Evolutionary conservation across 805 yeast species (phyloP).

Genomic region (Saccharomycopsis schoenii): DNA sequence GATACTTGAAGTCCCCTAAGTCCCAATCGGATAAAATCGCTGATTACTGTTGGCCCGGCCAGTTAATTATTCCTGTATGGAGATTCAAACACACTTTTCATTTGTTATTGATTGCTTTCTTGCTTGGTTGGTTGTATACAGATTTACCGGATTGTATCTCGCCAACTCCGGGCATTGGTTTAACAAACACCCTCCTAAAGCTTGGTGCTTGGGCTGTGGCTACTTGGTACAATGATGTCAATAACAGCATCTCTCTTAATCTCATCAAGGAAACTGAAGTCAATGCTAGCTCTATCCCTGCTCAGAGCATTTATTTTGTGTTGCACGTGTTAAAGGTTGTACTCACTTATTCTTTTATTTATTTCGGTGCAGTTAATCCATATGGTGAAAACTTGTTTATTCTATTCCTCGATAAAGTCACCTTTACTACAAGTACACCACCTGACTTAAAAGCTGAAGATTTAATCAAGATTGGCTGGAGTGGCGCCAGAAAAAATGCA

Average conservation of each 20-base stretch:
- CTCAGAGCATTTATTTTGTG: slow-evolving; percentile 59
- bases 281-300: slow-evolving; percentile 30
- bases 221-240: slow-evolving; percentile 26
- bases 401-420: slow-evolving; percentile 18
- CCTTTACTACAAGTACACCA: slow-evolving; percentile 26
- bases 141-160: slow-evolving; percentile 84
- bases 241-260: slow-evolving; percentile 33
- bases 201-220: slow-evolving; percentile 24
- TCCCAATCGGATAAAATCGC: slow-evolving; percentile 31
- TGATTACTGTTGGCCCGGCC: slow-evolving; percentile 80
- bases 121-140: slow-evolving; percentile 75
- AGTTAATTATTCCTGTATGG: slow-evolving; percentile 74
- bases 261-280: slow-evolving; percentile 41
- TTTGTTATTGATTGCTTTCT: slow-evolving; percentile 27
- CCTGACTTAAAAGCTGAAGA: slow-evolving; percentile 29
- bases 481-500: slow-evolving; percentile 74
- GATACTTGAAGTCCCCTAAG: slow-evolving; percentile 17
- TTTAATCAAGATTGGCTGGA: slow-evolving; percentile 76
- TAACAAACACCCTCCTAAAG: slow-evolving; percentile 50
- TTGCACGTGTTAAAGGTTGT: slow-evolving; percentile 59
- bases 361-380: slow-evolving; percentile 76
- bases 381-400: slow-evolving; percentile 35
- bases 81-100: slow-evolving; percentile 34
- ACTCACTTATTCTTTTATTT: slow-evolving; percentile 46
- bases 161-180: slow-evolving; percentile 87